These are phyloP conservation scores for Monilinia polystroma DNA, from an alignment of 2,329 filamentous ascomycete genomes.

Conservation along the genomic window DNA sequence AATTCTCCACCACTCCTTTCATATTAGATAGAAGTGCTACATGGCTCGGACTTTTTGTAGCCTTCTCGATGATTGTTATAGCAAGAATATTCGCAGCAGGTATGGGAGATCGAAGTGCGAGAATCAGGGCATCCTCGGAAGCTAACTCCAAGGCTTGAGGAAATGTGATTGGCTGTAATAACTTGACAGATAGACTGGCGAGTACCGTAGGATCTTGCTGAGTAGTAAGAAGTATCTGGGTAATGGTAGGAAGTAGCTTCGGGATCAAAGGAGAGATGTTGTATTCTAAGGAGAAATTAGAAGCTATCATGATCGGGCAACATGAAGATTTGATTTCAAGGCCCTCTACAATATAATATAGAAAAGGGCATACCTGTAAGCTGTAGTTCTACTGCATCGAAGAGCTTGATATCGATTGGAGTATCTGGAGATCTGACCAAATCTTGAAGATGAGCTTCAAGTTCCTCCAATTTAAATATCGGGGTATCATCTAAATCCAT, in stretches of 20 bases:
- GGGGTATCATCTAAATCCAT: constrained; percentile 20
- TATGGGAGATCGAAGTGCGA: constrained; percentile 53
- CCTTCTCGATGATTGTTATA: constrained; percentile 57
- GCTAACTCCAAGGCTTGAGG: constrained; percentile 52
- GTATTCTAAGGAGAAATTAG: constrained; percentile 43
- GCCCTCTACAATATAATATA: not conserved
- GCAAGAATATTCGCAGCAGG: constrained; percentile 58
- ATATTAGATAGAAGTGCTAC: constrained; percentile 52
- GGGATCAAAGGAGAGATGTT: constrained; percentile 55
- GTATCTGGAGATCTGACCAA: constrained; percentile 48
- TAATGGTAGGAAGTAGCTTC: constrained; percentile 54
- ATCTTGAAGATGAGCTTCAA: constrained; percentile 54
- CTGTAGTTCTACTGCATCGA: constrained; percentile 60
- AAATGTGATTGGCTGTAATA: constrained; percentile 55
- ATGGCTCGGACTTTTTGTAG: constrained; percentile 49
- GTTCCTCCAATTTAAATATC: constrained; percentile 48
- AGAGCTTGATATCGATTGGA: constrained; percentile 49
- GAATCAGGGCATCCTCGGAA: constrained; percentile 51
- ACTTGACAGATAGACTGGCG: constrained; percentile 54
- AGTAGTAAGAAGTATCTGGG: constrained; percentile 52
- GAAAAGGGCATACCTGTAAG: constrained; percentile 48
- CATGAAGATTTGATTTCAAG: not conserved
- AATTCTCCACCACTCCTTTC: constrained; percentile 48
- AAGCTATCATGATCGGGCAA: not conserved
- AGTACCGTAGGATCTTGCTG: constrained; percentile 52